Percentiles rank a stretch among this genome's conserved stretches.
Evolutionary conservation across 306 rosid species (phyloP).

Genomic region (Hippophae tibetana): DNA sequence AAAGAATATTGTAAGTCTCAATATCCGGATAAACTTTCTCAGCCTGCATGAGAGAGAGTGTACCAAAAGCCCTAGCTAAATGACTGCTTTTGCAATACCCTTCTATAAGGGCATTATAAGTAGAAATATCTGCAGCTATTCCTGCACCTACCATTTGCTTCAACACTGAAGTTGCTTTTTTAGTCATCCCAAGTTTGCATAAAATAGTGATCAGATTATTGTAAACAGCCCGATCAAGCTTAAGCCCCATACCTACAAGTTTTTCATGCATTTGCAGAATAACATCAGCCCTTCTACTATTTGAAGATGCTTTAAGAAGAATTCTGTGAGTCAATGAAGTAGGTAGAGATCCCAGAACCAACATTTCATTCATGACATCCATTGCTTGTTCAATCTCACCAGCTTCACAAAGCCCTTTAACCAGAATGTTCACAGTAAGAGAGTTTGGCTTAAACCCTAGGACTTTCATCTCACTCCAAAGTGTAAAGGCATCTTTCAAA

Average conservation of each 20-base stretch:
- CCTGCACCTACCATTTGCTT: constrained; percentile 50
- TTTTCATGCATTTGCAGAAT: constrained; percentile 57
- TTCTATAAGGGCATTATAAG: constrained; percentile 65
- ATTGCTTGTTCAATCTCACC: constrained; percentile 53
- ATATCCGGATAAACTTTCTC: constrained; percentile 63
- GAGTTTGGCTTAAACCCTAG: constrained; percentile 47
- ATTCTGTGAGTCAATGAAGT: constrained; percentile 39
- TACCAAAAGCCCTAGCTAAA: constrained; percentile 48
- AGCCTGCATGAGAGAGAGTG: constrained; percentile 46
- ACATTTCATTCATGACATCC: constrained; percentile 53
- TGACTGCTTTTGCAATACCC: constrained; percentile 67
- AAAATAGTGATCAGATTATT: constrained; percentile 54
- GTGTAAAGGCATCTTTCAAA: constrained; percentile 41
- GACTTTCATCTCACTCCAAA: constrained; percentile 77
- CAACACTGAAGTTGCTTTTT: constrained; percentile 54
- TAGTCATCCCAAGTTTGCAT: constrained; percentile 81
- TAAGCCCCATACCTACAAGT: constrained; percentile 58
- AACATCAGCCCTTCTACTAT: constrained; percentile 39
- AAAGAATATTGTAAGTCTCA: constrained; percentile 54
- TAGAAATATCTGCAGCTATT: constrained; percentile 42
- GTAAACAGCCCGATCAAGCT: constrained; percentile 44
- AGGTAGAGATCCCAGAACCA: constrained; percentile 41
- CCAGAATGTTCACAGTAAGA: constrained; percentile 48
- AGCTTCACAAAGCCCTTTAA: constrained; percentile 55
- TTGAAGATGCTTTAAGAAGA: constrained; percentile 58